Conservation (phyloP, 257 asterid species). For the Verbena officinalis region DNA sequence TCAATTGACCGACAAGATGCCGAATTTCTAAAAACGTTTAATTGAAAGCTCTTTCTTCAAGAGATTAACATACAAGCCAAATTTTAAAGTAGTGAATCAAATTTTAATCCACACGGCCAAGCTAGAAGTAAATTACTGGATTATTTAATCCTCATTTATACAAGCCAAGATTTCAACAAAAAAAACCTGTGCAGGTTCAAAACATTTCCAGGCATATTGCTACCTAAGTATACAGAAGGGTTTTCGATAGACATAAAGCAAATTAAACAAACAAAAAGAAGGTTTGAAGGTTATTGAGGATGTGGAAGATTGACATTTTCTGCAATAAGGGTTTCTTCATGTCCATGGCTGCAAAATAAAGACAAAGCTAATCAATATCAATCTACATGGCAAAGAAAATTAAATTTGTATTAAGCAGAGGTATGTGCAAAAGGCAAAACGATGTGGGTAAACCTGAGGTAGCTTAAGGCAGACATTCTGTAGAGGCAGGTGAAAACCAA, state of each 20-base stretch:
- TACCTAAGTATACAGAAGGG: conserved; percentile 6
- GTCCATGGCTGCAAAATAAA: conserved; percentile 75
- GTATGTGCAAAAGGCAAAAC: conserved; percentile 4
- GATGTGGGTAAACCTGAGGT: conserved; percentile 59
- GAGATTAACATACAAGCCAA: too few relatives aligned
- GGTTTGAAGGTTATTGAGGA: conserved; percentile 42
- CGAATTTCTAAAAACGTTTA: too few relatives aligned
- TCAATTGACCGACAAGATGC: too few relatives aligned
- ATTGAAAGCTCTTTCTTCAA: too few relatives aligned
- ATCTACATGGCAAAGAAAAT: neutral
- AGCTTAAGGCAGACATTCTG: conserved; percentile 95
- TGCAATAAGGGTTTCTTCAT: conserved; percentile 55
- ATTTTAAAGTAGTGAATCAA: too few relatives aligned
- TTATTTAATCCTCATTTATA: conserved; percentile 1
- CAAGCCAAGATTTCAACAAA: conserved; percentile 2
- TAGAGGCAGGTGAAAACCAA: conserved; percentile 95
- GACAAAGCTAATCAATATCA: conserved; percentile 24
- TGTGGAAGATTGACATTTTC: conserved; percentile 77
- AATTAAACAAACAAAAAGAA: neutral
- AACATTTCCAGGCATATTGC: neutral
- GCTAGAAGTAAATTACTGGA: too few relatives aligned
- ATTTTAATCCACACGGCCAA: too few relatives aligned
- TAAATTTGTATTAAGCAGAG: neutral
- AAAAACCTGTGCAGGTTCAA: neutral
- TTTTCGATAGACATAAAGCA: too few relatives aligned